Evolutionary conservation across 2,329 filamentous ascomycete genomes (phyloP).

Genomic region (Trichoderma sp.): DNA sequence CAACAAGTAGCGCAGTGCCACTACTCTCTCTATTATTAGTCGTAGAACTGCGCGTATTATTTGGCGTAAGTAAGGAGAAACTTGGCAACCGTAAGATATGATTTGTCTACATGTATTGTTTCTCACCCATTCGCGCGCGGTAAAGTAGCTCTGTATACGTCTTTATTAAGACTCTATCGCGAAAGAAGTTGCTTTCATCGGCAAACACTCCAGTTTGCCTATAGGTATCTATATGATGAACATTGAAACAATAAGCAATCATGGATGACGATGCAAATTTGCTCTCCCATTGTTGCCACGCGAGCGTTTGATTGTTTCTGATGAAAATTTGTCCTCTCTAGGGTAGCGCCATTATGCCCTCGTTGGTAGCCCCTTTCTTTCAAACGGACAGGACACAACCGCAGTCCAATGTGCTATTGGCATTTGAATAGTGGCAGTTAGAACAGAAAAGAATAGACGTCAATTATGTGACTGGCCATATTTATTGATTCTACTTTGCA

Average conservation of each 20-base stretch:
- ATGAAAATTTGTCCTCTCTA: background rate
- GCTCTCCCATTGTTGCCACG: background rate
- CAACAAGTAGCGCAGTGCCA: background rate
- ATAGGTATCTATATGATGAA: background rate
- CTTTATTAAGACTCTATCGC: background rate
- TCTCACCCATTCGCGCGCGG: background rate
- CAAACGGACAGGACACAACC: background rate
- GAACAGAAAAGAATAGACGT: accelerated
- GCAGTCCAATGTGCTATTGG: background rate
- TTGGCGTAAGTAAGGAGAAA: background rate
- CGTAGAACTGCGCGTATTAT: background rate
- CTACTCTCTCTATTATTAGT: background rate
- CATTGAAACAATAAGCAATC: background rate
- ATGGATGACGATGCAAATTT: background rate
- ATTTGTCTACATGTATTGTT: background rate
- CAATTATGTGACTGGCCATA: background rate
- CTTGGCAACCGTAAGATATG: background rate
- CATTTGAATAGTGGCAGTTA: background rate
- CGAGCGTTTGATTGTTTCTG: background rate
- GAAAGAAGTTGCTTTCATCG: background rate
- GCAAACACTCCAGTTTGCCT: background rate
- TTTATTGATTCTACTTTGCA: background rate
- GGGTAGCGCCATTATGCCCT: background rate
- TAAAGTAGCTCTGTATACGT: background rate
- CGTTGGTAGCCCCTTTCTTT: background rate